Percentiles rank a stretch among this genome's conserved stretches.
These are phyloP conservation scores for Inonotus hispidus DNA, from an alignment of 1,284 basidiomycete species.

Conservation along the genomic window DNA sequence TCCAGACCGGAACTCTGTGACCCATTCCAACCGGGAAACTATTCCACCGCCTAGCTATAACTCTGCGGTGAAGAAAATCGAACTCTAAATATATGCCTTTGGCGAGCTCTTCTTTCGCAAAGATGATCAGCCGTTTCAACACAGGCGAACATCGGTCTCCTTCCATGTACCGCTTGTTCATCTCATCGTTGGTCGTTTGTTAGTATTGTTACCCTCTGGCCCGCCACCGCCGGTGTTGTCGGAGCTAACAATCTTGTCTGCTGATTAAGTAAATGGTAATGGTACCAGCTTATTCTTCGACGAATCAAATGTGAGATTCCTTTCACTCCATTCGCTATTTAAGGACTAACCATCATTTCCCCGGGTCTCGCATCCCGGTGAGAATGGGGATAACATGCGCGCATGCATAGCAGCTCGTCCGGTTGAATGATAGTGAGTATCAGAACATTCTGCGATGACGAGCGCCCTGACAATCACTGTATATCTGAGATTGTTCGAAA, in stretches of 20 bases:
- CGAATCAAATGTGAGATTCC: no score
- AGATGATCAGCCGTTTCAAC: not conserved
- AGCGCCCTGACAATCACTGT: no score
- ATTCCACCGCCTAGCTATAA: not conserved
- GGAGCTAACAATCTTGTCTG: not conserved
- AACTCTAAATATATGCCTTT: not conserved
- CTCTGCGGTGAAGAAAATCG: not conserved
- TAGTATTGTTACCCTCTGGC: not conserved
- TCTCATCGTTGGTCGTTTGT: not conserved
- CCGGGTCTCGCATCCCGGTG: no score
- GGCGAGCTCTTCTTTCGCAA: not conserved
- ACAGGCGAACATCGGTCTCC: not conserved
- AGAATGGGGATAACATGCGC: no score
- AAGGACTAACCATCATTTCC: no score
- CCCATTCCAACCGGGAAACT: not conserved
- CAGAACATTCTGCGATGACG: no score
- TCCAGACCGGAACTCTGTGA: not conserved
- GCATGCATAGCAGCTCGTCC: no score
- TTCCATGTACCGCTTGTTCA: not conserved
- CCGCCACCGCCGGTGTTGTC: not conserved
- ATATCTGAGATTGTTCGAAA: no score
- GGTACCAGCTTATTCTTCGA: no score
- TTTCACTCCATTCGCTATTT: no score
- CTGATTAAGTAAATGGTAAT: no score
- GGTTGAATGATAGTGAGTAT: no score